These are phyloP conservation scores for Triticum urartu DNA, from an alignment of 176 grass and related monocot species.

Conservation along the genomic window DNA sequence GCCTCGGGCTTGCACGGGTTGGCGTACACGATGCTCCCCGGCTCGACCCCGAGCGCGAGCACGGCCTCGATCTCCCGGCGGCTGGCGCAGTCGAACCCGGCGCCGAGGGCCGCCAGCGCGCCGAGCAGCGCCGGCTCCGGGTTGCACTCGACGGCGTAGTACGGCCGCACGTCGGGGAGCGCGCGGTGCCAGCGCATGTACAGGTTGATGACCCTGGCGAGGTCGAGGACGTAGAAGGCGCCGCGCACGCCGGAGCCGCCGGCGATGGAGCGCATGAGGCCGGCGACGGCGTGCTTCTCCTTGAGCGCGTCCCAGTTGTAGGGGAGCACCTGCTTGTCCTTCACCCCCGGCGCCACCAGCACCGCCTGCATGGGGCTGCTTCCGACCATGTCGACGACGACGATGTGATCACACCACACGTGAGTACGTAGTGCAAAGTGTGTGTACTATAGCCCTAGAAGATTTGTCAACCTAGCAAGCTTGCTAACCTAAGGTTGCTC, in stretches of 20 bases:
- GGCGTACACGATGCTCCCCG: neutral
- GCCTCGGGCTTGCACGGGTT: conserved; percentile 24
- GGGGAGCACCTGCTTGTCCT: conserved; percentile 12
- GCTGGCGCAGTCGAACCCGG: conserved; percentile 28
- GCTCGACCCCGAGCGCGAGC: neutral
- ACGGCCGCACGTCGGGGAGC: neutral
- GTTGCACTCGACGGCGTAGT: conserved; percentile 34
- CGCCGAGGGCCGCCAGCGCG: neutral
- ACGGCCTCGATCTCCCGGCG: conserved; percentile 13
- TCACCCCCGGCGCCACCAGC: conserved; percentile 29
- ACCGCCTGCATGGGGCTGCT: conserved; percentile 20
- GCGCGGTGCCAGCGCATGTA: neutral
- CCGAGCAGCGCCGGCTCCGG: conserved; percentile 6
- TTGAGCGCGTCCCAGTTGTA: neutral
- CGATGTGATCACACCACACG: no score
- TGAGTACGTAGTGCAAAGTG: no score
- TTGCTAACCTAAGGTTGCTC: no score
- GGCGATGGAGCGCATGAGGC: neutral
- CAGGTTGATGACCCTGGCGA: neutral
- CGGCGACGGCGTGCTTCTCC: conserved; percentile 7
- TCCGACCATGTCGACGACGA: conserved; percentile 9
- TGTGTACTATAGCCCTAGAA: no score
- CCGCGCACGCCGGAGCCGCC: neutral
- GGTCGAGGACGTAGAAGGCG: neutral
- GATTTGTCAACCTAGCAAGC: no score